These are phyloP conservation scores for Podospora pseudoanserina DNA, from an alignment of 495 filamentous ascomycete species.

Conservation along the genomic window DNA sequence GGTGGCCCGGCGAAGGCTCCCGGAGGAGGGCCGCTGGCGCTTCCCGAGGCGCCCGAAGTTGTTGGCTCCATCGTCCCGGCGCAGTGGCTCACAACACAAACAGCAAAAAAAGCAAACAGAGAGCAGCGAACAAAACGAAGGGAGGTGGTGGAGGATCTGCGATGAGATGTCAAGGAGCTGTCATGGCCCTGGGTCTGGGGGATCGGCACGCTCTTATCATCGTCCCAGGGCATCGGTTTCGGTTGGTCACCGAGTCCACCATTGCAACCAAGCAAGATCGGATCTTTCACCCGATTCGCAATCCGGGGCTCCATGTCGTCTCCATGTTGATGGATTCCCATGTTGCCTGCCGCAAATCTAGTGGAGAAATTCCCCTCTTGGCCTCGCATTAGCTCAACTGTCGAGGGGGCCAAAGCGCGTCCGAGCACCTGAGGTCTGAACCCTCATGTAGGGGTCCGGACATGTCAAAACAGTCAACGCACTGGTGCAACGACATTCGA, in stretches of 20 bases:
- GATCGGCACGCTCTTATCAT: slow-evolving; percentile 6
- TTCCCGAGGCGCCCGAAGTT: slow-evolving; percentile 6
- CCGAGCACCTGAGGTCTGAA: neutral
- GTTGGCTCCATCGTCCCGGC: slow-evolving; percentile 8
- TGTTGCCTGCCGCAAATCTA: neutral
- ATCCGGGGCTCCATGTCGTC: neutral
- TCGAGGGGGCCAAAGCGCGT: slow-evolving; percentile 2
- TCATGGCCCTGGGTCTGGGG: slow-evolving; percentile 2
- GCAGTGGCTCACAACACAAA: neutral
- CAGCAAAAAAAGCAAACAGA: neutral
- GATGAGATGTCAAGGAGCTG: neutral
- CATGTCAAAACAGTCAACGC: slow-evolving; percentile 8
- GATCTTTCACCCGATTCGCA: neutral
- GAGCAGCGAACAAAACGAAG: neutral
- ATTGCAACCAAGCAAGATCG: neutral
- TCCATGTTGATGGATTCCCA: neutral
- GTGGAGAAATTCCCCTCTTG: neutral
- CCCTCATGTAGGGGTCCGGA: no score
- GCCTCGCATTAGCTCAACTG: slow-evolving; percentile 4
- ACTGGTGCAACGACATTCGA: neutral
- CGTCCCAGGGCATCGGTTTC: neutral
- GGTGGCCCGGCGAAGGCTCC: slow-evolving; percentile 8
- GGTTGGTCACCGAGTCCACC: neutral
- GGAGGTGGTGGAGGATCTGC: neutral
- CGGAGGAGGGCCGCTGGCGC: slow-evolving; percentile 1